A percentile compares a stretch with the other conserved stretches of the same genome.
Conservation (phyloP, 1,284 basidiomycete species). For the Vanrija humicola region DNA sequence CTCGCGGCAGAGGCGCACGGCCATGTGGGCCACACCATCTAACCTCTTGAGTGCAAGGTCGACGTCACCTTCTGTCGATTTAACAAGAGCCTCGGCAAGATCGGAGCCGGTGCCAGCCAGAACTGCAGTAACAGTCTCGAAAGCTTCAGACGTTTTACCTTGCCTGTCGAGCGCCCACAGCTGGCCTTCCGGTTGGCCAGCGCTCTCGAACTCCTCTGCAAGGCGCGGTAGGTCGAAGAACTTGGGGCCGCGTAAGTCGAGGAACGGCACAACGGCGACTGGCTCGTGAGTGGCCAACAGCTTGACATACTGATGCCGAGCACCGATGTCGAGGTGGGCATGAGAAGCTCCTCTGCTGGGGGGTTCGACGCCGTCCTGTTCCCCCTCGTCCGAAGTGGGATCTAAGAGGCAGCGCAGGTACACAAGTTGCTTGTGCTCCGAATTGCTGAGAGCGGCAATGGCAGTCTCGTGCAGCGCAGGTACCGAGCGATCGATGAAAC, state of each 20-base stretch:
- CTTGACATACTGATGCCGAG: conserved; percentile 62
- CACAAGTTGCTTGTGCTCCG: conserved; percentile 60
- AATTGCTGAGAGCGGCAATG: conserved; percentile 21
- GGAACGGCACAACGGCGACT: conserved; percentile 60
- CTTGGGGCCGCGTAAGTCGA: conserved; percentile 59
- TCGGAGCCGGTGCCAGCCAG: conserved; percentile 58
- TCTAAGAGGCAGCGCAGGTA: conserved; percentile 77
- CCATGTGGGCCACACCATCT: conserved; percentile 43
- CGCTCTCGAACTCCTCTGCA: conserved; percentile 62
- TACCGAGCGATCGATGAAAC: conserved; percentile 66
- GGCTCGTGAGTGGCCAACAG: conserved; percentile 72
- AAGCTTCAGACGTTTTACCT: conserved; percentile 62
- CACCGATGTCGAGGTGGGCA: conserved; percentile 52
- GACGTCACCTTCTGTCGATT: conserved; percentile 36
- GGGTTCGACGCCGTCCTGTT: background rate
- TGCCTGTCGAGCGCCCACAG: conserved; percentile 74
- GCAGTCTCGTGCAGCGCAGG: conserved; percentile 61
- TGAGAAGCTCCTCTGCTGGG: conserved; percentile 24
- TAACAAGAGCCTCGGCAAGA: conserved; percentile 54
- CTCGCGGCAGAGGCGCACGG: conserved; percentile 64
- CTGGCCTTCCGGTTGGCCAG: conserved; percentile 67
- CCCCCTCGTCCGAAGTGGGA: conserved; percentile 53
- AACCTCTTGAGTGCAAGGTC: conserved; percentile 49
- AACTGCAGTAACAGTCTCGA: conserved; percentile 63
- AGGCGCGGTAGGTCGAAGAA: conserved; percentile 62